phyloP scores from a whole-genome alignment of 2,329 filamentous ascomycete genomes.

The Botrytis fragariae region DNA sequence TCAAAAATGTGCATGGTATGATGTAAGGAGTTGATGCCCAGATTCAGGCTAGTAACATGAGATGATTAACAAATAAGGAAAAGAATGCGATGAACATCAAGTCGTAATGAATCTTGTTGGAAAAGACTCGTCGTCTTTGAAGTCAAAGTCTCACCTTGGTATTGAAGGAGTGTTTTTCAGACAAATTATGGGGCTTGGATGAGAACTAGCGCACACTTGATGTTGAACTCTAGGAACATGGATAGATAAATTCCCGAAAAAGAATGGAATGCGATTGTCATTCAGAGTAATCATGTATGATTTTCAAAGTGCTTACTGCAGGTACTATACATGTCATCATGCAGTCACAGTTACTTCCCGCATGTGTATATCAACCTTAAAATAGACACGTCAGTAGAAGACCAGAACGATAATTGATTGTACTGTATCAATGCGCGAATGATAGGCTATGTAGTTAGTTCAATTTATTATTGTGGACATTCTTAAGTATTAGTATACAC shows the following conservation, averaged over 20 bases:
- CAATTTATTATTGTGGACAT: not conserved
- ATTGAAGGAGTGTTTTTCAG: not conserved
- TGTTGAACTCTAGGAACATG: not conserved
- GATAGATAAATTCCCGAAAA: not conserved
- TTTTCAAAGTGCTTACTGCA: conserved; percentile 11
- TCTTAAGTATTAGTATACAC: not conserved
- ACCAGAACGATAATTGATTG: not conserved
- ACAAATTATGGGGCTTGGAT: not conserved
- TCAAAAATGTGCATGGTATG: not conserved
- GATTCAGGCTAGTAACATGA: not conserved
- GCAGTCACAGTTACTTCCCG: not conserved
- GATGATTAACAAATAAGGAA: not conserved
- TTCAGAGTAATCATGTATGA: not conserved
- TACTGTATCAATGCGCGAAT: not conserved
- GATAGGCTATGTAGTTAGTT: no score
- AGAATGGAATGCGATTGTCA: not conserved
- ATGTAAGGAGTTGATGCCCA: not conserved
- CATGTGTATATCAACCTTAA: not conserved
- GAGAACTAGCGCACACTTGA: not conserved
- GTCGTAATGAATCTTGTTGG: not conserved
- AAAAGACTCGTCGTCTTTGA: not conserved
- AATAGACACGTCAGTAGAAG: not conserved
- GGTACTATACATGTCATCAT: conserved; percentile 2
- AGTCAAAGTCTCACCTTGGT: not conserved
- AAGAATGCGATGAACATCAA: not conserved